These are phyloP conservation scores for Colletotrichum eleusines DNA, from an alignment of 2,329 filamentous ascomycete genomes.

Conservation along the genomic window DNA sequence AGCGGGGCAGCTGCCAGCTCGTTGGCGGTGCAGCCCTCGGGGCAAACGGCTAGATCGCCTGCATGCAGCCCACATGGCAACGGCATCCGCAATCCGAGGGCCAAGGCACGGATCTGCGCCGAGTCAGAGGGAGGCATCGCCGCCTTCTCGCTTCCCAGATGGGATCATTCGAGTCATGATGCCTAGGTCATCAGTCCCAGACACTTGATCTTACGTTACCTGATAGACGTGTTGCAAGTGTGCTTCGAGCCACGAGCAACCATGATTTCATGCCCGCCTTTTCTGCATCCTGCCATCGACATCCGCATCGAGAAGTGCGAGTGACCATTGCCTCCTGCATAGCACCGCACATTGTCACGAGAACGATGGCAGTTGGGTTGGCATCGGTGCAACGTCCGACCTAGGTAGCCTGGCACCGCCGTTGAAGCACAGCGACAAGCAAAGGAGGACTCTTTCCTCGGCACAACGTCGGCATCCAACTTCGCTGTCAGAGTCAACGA, in stretches of 20 bases:
- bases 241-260: constrained; percentile 18
- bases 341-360: constrained; percentile 8
- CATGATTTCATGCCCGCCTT: constrained; percentile 8
- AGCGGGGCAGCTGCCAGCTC: not conserved
- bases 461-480: constrained; percentile 18
- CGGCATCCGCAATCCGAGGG: constrained; percentile 22
- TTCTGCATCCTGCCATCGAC: not conserved
- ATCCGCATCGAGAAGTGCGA: not conserved
- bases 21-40: not conserved
- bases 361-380: constrained; percentile 3
- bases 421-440: not conserved
- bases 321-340: not conserved
- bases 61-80: constrained; percentile 17
- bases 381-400: constrained; percentile 21
- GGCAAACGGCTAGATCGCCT: constrained; percentile 19
- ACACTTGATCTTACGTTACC: constrained; percentile 32
- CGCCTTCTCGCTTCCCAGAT: not conserved
- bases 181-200: constrained; percentile 26
- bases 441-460: constrained; percentile 2
- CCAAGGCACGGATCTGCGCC: constrained; percentile 33
- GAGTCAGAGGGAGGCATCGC: constrained; percentile 38
- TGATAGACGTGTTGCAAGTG: constrained; percentile 23
- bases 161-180: constrained; percentile 30
- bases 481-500: constrained; percentile 9
- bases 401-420: not conserved